These are phyloP conservation scores for Camelina hispida DNA, from an alignment of 345 rosid species.

Conservation along the genomic window DNA sequence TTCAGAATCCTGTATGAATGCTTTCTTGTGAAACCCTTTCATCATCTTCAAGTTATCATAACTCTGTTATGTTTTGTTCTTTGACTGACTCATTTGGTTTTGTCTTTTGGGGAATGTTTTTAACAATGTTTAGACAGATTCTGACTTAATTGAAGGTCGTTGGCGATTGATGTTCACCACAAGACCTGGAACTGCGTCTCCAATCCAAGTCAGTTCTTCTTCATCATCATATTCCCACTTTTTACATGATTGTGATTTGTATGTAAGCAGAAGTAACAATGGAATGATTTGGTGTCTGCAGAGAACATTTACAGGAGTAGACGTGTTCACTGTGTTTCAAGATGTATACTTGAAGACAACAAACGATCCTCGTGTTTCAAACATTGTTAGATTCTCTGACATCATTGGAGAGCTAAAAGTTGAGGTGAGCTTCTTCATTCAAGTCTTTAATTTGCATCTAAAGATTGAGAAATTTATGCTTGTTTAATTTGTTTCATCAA, in stretches of 20 bases:
- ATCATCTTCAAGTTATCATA: neutral
- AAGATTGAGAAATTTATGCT: neutral
- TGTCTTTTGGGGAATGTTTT: neutral
- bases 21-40: constrained; percentile 14
- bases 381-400: constrained; percentile 84
- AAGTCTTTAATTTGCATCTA: constrained; percentile 14
- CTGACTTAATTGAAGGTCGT: constrained; percentile 80
- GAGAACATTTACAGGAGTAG: constrained; percentile 97
- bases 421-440: constrained; percentile 54
- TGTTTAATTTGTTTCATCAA: neutral
- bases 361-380: constrained; percentile 86
- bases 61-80: constrained; percentile 3
- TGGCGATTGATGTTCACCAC: constrained; percentile 97
- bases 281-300: constrained; percentile 42
- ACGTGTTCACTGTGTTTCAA: constrained; percentile 84
- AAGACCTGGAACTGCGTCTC: constrained; percentile 97
- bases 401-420: constrained; percentile 89
- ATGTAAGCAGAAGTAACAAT: constrained; percentile 6
- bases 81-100: neutral
- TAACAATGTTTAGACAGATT: constrained; percentile 59
- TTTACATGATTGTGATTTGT: neutral
- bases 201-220: constrained; percentile 72
- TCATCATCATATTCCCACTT: neutral
- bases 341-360: constrained; percentile 75
- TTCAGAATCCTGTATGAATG: constrained; percentile 67